Conservation (phyloP, 192 early-diverging fungal species). For the Backusella westeae region DNA sequence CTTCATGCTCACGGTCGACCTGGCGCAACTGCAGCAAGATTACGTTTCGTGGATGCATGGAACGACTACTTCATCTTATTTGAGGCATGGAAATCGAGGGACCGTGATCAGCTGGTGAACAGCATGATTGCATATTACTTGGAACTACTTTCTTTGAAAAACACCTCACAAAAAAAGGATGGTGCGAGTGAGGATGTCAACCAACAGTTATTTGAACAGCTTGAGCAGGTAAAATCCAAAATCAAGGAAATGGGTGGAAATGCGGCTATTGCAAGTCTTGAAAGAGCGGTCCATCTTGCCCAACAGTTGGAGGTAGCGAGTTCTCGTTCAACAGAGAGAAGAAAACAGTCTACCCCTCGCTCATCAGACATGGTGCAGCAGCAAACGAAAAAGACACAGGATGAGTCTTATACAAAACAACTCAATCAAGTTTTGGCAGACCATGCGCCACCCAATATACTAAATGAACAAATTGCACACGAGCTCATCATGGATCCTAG, state of each 20-base stretch:
- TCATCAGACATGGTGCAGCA: background rate
- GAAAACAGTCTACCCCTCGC: conserved; percentile 8
- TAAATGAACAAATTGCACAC: conserved; percentile 72
- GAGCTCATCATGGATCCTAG: conserved; percentile 76
- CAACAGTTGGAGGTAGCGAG: conserved; percentile 5
- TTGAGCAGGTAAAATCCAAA: conserved; percentile 19
- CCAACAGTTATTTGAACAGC: conserved; percentile 18
- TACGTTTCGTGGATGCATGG: conserved; percentile 53
- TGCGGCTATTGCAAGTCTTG: conserved; percentile 1
- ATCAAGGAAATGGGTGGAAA: conserved; percentile 16
- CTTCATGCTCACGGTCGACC: conserved; percentile 19
- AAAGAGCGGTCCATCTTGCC: background rate
- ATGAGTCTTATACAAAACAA: conserved; percentile 21
- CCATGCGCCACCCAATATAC: conserved; percentile 41
- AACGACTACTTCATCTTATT: conserved; percentile 61
- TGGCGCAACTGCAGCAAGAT: conserved; percentile 10
- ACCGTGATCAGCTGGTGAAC: conserved; percentile 60
- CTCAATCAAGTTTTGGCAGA: conserved; percentile 36
- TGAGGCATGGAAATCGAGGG: conserved; percentile 68
- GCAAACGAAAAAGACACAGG: background rate
- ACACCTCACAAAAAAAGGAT: conserved; percentile 48
- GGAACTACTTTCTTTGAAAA: conserved; percentile 65
- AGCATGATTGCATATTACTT: conserved; percentile 65
- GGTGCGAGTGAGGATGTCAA: conserved; percentile 41
- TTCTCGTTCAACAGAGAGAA: conserved; percentile 4